Evolutionary conservation across 495 filamentous ascomycete species (phyloP).

Genomic region (Pseudoneurospora amorphoporcata): DNA sequence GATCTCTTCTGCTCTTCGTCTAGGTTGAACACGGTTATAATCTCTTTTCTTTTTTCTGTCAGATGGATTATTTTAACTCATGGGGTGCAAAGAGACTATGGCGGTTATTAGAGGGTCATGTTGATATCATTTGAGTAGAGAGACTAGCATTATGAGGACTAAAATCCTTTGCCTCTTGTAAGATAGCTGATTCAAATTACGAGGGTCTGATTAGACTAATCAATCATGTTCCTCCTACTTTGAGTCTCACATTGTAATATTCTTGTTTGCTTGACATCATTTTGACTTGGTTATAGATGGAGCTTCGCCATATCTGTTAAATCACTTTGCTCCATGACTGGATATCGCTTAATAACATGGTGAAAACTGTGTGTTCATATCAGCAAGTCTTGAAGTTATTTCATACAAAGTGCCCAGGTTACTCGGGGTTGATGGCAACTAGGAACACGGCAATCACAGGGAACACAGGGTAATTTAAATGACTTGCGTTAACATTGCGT

Average conservation of each 20-base stretch:
- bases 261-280: neutral
- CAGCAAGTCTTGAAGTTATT: neutral
- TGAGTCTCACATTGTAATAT: neutral
- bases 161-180: neutral
- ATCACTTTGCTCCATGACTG: neutral
- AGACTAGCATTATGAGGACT: neutral
- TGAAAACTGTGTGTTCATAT: neutral
- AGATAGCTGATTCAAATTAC: neutral
- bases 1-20: neutral
- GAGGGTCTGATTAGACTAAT: neutral
- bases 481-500: neutral
- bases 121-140: neutral
- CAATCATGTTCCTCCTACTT: neutral
- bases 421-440: neutral
- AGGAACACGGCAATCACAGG: neutral
- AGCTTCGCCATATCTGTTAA: neutral
- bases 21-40: neutral
- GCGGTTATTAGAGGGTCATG: neutral
- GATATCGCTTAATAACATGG: neutral
- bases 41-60: neutral
- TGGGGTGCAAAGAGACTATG: neutral
- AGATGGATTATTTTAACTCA: neutral
- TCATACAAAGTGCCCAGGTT: too few relatives aligned
- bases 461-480: neutral
- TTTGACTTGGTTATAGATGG: neutral